These are phyloP conservation scores for Leccinum broughii DNA, from an alignment of 768 basidiomycete species.

Conservation along the genomic window DNA sequence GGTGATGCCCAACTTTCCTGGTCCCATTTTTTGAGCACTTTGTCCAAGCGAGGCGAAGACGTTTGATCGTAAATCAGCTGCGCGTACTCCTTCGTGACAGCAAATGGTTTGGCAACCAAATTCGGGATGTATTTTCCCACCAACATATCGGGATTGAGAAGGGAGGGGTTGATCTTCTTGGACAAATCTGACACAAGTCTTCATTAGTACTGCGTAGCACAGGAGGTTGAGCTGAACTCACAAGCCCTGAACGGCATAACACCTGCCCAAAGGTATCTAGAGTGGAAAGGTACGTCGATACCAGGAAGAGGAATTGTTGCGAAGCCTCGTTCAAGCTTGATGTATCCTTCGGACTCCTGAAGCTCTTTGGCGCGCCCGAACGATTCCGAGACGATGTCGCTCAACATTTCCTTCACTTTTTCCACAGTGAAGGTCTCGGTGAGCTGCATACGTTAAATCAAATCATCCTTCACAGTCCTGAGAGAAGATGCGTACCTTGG, in stretches of 20 bases:
- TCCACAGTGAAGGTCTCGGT: slow-evolving; percentile 87
- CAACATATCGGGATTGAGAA: slow-evolving; percentile 93
- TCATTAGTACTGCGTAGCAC: slow-evolving; percentile 1
- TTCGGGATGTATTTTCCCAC: slow-evolving; percentile 97
- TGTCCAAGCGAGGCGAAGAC: slow-evolving; percentile 90
- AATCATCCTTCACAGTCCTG: not conserved
- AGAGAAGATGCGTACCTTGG: slow-evolving; percentile 53
- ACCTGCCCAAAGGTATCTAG: slow-evolving; percentile 98
- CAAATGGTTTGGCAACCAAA: slow-evolving; percentile 86
- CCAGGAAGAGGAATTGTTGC: slow-evolving; percentile 95
- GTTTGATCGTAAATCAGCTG: slow-evolving; percentile 98
- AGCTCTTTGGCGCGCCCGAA: slow-evolving; percentile 73
- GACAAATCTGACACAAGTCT: slow-evolving; percentile 66
- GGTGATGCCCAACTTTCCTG: slow-evolving; percentile 81
- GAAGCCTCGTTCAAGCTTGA: slow-evolving; percentile 95
- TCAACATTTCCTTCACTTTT: slow-evolving; percentile 94
- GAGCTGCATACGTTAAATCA: slow-evolving; percentile 49
- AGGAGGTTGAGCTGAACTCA: slow-evolving; percentile 42
- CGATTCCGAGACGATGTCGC: slow-evolving; percentile 86
- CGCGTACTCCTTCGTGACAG: slow-evolving; percentile 81
- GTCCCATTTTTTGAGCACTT: slow-evolving; percentile 93
- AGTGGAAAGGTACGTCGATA: slow-evolving; percentile 99
- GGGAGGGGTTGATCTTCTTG: slow-evolving; percentile 93
- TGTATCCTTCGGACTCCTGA: slow-evolving; percentile 80
- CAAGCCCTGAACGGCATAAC: slow-evolving; percentile 97